These are phyloP conservation scores for Penicillium aurantiogriseum DNA, from an alignment of 2,329 filamentous ascomycete genomes.

Conservation along the genomic window DNA sequence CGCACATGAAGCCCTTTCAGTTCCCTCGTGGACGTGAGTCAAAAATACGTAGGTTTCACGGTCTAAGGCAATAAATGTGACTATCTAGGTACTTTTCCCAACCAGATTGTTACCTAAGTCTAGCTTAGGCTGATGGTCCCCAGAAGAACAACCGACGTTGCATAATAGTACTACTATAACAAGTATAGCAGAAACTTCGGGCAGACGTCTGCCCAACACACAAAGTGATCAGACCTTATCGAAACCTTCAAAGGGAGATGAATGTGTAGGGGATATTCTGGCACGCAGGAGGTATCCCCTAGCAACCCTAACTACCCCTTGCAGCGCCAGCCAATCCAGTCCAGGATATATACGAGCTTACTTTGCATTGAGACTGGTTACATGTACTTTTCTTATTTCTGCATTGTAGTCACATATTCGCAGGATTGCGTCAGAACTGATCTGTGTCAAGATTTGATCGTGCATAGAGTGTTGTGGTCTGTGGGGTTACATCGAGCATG, in stretches of 20 bases:
- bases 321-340: neutral
- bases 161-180: neutral
- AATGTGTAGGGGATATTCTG: neutral
- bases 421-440: neutral
- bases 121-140: neutral
- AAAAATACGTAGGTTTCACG: neutral
- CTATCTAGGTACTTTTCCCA: no score
- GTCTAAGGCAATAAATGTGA: no score
- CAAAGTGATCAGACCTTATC: neutral
- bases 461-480: neutral
- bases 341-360: neutral
- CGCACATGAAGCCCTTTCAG: neutral
- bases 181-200: neutral
- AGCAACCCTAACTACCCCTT: constrained; percentile 13
- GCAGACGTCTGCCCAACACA: neutral
- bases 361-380: neutral
- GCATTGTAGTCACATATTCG: neutral
- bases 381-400: neutral
- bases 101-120: neutral
- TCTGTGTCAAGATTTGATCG: neutral
- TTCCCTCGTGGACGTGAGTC: neutral
- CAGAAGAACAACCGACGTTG: neutral
- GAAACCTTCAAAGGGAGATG: neutral
- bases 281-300: constrained; percentile 10
- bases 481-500: neutral